Evolutionary conservation across 2,329 filamentous ascomycete genomes (phyloP), one percentile per base, ranked within the genome.

Genomic region (Aotearoamyces nothofagi): DNA sequence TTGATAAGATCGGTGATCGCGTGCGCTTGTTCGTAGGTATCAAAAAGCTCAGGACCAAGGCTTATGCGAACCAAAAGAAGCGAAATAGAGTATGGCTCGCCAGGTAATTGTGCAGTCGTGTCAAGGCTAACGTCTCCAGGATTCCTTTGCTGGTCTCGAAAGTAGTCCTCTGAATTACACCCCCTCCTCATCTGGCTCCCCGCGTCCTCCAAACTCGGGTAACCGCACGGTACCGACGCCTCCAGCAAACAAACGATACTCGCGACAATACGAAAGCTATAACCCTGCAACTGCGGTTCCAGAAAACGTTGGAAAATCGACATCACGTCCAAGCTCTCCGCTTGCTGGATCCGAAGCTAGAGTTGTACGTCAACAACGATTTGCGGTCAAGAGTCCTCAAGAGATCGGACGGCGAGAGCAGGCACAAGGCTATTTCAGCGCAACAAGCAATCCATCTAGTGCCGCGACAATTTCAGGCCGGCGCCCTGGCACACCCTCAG

Each of bases 1-100:
- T 98, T 43, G 92, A 93, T 43, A 98, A 96, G 56, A 81, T 98
- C 39, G 90, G 90, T 39, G 90, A 98, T 53, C 76, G 90, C 30
- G 87, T 98, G 19, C 80, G 87, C 38, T 77, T 98, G 36, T 86
- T 83, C 45, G 66, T 86, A 37, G 76, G 77, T 40, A 84, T 87
- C 49, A 87, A 87, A 58, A 80, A 83, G 52, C 61, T 90, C 32
- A 65, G 81, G 39, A 83, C 76, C 32, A 81, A 74, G 52, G 70
- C 78, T 4, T 78, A 78, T 41, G 70, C 77, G 34, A 81, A 78
- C 45, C 72, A 77, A 43, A 82, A 79, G 55, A 84, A 83, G 58
- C 72, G 82, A 36, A 83, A 92, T 59, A 69, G 87, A 60, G 86
- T 92, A 62, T 56, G 66, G 55, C 3, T 12, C 22, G 9, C 27